Percentiles rank a stretch among this genome's conserved stretches.
These are phyloP conservation scores for Silybum marianum DNA, from an alignment of 129 eudicot species.

Conservation along the genomic window DNA sequence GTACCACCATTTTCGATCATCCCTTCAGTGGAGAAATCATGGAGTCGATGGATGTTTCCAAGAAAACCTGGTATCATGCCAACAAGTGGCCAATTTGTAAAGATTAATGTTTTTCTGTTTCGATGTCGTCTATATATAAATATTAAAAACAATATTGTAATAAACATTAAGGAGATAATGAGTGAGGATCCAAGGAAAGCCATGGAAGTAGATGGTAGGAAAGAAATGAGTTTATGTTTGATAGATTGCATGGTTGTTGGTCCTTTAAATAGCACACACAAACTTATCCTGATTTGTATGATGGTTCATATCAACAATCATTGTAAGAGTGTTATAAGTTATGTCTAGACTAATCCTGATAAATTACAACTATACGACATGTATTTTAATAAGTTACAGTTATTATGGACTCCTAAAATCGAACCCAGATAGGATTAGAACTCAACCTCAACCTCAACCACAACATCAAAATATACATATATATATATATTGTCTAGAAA, in stretches of 20 bases:
- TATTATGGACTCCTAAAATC: no score
- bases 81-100: conserved; percentile 31
- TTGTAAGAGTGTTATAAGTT: no score
- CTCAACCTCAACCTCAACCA: no score
- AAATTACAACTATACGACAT: no score
- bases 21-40: conserved; percentile 9
- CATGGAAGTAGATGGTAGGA: not conserved
- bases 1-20: conserved; percentile 19
- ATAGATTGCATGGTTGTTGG: not conserved
- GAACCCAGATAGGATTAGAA: no score
- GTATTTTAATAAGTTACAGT: no score
- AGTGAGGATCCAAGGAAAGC: not conserved
- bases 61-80: conserved; percentile 9
- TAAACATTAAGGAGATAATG: not conserved
- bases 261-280: not conserved
- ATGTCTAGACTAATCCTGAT: no score
- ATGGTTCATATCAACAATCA: no score
- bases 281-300: no score
- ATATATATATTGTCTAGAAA: no score
- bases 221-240: not conserved
- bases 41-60: conserved; percentile 22
- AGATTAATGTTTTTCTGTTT: not conserved
- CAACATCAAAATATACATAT: no score
- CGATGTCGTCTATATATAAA: not conserved
- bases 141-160: not conserved